Evolutionary conservation across 164 flowering plant genomes (phyloP).

Genomic region (Akebia trifoliata): DNA sequence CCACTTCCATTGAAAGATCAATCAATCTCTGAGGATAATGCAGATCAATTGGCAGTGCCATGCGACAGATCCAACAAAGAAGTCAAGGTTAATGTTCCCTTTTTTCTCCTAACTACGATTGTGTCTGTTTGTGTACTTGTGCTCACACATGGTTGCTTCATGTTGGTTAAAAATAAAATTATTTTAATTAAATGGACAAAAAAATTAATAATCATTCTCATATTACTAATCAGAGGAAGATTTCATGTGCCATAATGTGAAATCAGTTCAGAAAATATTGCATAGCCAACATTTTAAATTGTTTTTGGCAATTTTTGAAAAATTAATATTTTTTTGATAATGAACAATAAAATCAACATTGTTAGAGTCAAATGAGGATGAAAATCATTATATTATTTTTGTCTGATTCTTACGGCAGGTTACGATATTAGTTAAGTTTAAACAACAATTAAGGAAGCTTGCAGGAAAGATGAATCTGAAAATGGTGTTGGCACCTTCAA

Average conservation of each 20-base stretch:
- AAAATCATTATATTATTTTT: background rate
- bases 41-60: conserved; percentile 15
- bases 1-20: conserved; percentile 22
- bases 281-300: no score
- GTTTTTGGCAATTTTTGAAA: no score
- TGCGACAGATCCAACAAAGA: conserved; percentile 8
- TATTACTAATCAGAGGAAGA: no score
- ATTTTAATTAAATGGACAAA: background rate
- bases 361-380: background rate
- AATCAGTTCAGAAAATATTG: no score
- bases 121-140: background rate
- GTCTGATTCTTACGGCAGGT: conserved; percentile 24
- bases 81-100: conserved; percentile 19
- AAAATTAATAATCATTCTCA: no score
- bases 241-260: no score
- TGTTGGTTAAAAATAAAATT: no score
- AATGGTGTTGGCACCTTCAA: conserved; percentile 55
- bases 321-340: no score
- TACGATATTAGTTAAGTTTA: conserved; percentile 19
- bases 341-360: background rate
- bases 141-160: no score
- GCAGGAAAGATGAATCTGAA: conserved; percentile 29
- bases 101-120: no score
- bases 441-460: conserved; percentile 15
- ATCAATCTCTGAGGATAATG: conserved; percentile 12